phyloP scores from a whole-genome alignment of 2,329 filamentous ascomycete species.

The Myriosclerotinia curreyana region DNA sequence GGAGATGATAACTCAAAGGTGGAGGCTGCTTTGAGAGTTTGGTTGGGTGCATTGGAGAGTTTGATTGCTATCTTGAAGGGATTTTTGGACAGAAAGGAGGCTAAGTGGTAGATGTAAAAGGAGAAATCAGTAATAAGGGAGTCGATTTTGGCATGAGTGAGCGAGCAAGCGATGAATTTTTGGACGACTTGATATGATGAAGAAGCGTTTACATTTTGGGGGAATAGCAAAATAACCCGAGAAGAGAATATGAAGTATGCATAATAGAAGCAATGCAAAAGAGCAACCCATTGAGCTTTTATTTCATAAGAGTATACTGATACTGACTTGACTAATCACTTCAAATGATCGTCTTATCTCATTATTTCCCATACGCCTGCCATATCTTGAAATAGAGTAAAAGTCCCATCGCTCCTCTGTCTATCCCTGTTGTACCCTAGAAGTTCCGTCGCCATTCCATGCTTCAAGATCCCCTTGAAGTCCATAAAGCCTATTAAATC shows the following conservation, averaged over 20 bases:
- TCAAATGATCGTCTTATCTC: too few species aligned
- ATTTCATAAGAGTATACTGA: background rate
- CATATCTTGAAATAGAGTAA: background rate
- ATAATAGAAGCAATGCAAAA: conserved; percentile 1
- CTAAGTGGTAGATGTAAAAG: conserved; percentile 38
- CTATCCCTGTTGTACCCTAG: background rate
- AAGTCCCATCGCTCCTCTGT: background rate
- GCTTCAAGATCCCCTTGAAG: background rate
- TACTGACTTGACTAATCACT: background rate
- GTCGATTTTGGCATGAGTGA: conserved; percentile 5
- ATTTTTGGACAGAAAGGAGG: conserved; percentile 55
- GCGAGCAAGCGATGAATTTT: conserved; percentile 11
- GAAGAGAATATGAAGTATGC: background rate
- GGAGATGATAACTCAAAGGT: conserved; percentile 65
- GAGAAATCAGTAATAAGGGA: background rate
- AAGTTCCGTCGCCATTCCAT: background rate
- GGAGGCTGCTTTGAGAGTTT: conserved; percentile 60
- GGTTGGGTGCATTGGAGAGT: conserved; percentile 75
- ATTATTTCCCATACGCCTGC: background rate
- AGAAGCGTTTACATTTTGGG: conserved; percentile 1
- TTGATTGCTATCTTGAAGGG: conserved; percentile 71
- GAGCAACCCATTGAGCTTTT: background rate
- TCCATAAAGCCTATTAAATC: background rate
- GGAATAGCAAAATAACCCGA: background rate
- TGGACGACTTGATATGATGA: conserved; percentile 4